Conservation (phyloP, 768 basidiomycete species). For the Tremella fuciformis region DNA sequence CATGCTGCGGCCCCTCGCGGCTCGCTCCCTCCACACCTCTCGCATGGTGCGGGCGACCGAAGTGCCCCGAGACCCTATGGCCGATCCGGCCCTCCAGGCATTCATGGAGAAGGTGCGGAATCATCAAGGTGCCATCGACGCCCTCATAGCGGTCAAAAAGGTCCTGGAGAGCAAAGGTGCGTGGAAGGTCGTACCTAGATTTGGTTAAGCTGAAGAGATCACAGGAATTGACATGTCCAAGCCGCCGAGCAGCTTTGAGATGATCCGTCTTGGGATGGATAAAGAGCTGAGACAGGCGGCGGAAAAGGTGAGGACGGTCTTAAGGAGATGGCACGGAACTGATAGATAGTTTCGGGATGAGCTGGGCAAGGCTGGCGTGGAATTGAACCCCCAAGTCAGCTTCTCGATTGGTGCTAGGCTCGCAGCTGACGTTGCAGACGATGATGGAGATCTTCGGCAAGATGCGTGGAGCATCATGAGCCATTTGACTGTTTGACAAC, state of each 20-base stretch:
- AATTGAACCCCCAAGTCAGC: slow-evolving; percentile 34
- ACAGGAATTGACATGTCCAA: slow-evolving; percentile 40
- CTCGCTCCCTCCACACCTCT: slow-evolving; percentile 20
- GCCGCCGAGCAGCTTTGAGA: slow-evolving; percentile 36
- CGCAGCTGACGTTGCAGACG: no score
- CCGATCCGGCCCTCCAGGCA: slow-evolving; percentile 28
- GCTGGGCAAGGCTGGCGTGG: slow-evolving; percentile 41
- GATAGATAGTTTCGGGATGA: slow-evolving; percentile 34
- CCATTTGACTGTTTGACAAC: no score
- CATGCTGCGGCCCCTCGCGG: not conserved
- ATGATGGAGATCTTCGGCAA: no score
- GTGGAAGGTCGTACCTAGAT: slow-evolving; percentile 11
- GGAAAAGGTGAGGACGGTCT: slow-evolving; percentile 21
- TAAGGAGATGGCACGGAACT: no score
- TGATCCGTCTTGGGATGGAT: slow-evolving; percentile 42
- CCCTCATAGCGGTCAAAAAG: slow-evolving; percentile 33
- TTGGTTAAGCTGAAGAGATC: not conserved
- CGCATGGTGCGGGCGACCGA: slow-evolving; percentile 23
- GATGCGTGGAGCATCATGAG: no score
- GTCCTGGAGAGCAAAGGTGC: slow-evolving; percentile 42
- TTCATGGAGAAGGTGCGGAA: slow-evolving; percentile 37
- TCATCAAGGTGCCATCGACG: slow-evolving; percentile 38
- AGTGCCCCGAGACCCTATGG: slow-evolving; percentile 27
- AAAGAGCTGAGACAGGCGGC: slow-evolving; percentile 39
- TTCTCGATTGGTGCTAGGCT: not conserved